These are phyloP conservation scores for Chlorella sp. DNA, from an alignment of 139 green algal genomes.

Conservation along the genomic window DNA sequence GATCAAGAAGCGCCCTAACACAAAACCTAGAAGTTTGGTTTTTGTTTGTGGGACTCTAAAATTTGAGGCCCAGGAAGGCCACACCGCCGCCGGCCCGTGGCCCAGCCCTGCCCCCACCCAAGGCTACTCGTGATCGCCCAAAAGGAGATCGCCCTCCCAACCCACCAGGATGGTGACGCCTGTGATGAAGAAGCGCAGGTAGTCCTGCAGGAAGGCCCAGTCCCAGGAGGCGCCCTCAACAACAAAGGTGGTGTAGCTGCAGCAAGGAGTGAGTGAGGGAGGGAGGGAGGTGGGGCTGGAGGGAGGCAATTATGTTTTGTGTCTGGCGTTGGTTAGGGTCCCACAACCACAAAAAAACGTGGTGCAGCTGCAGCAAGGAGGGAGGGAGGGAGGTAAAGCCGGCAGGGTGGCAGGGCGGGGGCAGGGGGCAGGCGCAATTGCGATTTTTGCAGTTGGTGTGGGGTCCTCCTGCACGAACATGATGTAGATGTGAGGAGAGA, in stretches of 20 bases:
- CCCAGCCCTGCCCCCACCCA: too few relatives aligned
- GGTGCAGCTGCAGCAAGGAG: not conserved
- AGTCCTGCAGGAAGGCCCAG: slow-evolving; percentile 64
- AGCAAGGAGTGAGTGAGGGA: not conserved
- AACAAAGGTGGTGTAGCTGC: slow-evolving; percentile 54
- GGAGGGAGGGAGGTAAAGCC: not conserved
- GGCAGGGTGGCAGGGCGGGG: too few relatives aligned
- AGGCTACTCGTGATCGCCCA: too few relatives aligned
- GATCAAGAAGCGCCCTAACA: slow-evolving; percentile 75
- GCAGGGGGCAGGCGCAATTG: too few relatives aligned
- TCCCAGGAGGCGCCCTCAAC: slow-evolving; percentile 51
- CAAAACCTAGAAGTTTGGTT: too few relatives aligned
- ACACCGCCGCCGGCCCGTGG: too few relatives aligned
- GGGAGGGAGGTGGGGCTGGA: not conserved
- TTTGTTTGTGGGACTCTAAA: too few relatives aligned
- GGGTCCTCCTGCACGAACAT: too few relatives aligned
- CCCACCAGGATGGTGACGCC: slow-evolving; percentile 85
- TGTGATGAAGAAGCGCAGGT: slow-evolving; percentile 81
- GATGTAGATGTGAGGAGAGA: too few relatives aligned
- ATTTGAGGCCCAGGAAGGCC: too few relatives aligned
- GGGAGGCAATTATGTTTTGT: not conserved
- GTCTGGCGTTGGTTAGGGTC: not conserved
- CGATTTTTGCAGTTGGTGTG: too few relatives aligned
- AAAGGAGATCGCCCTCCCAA: not conserved
- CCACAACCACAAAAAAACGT: not conserved